Conservation (phyloP, 208 protist genomes). For the Kentomonas sorsogonicus region DNA sequence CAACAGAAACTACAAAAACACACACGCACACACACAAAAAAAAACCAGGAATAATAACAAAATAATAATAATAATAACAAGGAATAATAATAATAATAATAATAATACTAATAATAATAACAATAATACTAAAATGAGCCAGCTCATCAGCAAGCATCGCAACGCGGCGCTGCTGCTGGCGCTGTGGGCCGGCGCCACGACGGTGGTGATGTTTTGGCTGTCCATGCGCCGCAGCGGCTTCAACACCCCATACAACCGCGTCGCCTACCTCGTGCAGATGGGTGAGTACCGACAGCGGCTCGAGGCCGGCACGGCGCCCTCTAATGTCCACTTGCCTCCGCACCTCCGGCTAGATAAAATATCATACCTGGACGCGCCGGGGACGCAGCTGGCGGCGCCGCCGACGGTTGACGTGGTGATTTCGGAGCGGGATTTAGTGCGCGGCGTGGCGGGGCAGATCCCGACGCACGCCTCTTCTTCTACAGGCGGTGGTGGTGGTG, state of each 20-base stretch:
- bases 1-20: neutral
- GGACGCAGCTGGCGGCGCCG: conserved; percentile 74
- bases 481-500: conserved; percentile 52
- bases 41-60: too few relatives aligned
- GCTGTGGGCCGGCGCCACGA: conserved; percentile 55
- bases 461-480: too few relatives aligned
- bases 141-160: conserved; percentile 67
- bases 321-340: conserved; percentile 63
- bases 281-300: conserved; percentile 81
- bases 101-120: too few relatives aligned
- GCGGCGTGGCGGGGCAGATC: conserved; percentile 44
- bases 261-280: conserved; percentile 74
- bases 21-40: conserved; percentile 8
- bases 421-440: conserved; percentile 49
- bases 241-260: conserved; percentile 73
- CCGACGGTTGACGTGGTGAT: conserved; percentile 68
- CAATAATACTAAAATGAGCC: conserved; percentile 38
- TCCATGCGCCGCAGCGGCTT: conserved; percentile 75
- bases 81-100: too few relatives aligned
- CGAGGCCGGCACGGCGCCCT: conserved; percentile 63
- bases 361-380: conserved; percentile 73
- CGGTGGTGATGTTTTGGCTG: conserved; percentile 71
- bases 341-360: conserved; percentile 70
- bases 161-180: conserved; percentile 58
- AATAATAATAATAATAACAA: too few relatives aligned